Percentiles rank a stretch among this genome's conserved stretches.
phyloP scores from a whole-genome alignment of 2,329 filamentous ascomycete genomes.

The Pleomassaria siparia region DNA sequence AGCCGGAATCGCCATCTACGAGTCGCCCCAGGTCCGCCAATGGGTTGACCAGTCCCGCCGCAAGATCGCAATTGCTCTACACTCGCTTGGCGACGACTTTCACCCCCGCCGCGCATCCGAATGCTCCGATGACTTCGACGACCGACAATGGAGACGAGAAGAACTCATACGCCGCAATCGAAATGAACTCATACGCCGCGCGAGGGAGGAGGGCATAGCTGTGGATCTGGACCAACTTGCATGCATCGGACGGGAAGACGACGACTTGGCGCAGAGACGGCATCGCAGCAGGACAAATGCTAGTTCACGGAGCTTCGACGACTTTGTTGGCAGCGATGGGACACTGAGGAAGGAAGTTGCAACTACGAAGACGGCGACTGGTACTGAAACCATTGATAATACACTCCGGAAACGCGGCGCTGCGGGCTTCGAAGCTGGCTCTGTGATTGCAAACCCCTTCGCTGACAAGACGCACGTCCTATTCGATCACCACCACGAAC shows the following conservation, averaged over 20 bases:
- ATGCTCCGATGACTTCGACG: conserved; percentile 35
- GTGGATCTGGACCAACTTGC: conserved; percentile 45
- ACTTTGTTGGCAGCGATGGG: conserved; percentile 44
- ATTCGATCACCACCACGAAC: conserved; percentile 42
- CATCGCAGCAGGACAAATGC: conserved; percentile 17
- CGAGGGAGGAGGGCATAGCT: conserved; percentile 44
- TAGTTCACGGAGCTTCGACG: conserved; percentile 39
- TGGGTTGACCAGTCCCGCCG: conserved; percentile 64
- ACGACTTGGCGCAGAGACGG: conserved; percentile 22
- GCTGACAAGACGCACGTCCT: conserved; percentile 44
- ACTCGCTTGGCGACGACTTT: conserved; percentile 62
- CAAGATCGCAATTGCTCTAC: conserved; percentile 61
- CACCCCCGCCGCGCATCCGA: conserved; percentile 45
- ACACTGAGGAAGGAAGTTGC: conserved; percentile 33
- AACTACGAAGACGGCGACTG: conserved; percentile 27
- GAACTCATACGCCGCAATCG: conserved; percentile 38
- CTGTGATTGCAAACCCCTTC: conserved; percentile 49
- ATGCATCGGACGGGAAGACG: conserved; percentile 32
- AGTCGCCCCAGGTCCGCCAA: conserved; percentile 63
- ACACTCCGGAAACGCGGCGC: conserved; percentile 32
- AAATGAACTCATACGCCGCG: conserved; percentile 38
- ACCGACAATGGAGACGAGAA: conserved; percentile 30
- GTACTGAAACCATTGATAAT: conserved; percentile 18
- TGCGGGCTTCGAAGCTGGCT: conserved; percentile 44
- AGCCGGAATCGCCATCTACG: conserved; percentile 64